Evolutionary conservation across 2,329 filamentous ascomycete species (phyloP), one percentile per base, ranked within the genome.

Genomic region (Nemania sp.): DNA sequence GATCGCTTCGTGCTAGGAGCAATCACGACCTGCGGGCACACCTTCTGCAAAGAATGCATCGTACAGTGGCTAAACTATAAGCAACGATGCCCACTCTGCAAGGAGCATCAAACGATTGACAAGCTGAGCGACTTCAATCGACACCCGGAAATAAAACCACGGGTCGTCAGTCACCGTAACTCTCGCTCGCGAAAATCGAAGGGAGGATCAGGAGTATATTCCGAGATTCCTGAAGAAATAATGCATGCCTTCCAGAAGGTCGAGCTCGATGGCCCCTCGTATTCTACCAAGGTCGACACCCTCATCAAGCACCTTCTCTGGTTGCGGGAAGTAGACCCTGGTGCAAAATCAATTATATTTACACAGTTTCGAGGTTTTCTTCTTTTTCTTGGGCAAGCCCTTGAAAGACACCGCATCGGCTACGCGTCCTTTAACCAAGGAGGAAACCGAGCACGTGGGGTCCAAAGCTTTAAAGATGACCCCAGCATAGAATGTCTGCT

Each of bases 321-420:
- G 90, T 78, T 97, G 17, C 84, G 93, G 2, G 79, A 88, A 61
- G 84, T 89, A 42, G 91, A 97, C 62, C 90, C 91, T 0, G 91
- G 91, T 0, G 85, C 91, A 8, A 97, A 97, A 68, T 89, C 90
- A 0, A 89, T 99, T 68, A 81, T 97, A n/a, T 99, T 96, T 70
- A 95, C 90, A 1, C 93, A 97, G 72, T 81, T 68, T 47, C 48
- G 55, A 11, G 49, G 48, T 6, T 97, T 97, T 63, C 77, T 97
- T 1, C 75, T 80, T 1, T 84, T 96, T 6, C 77, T 97, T 0
- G 79, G 79, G 7, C 78, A 77, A 8, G 93, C 91, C 0, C 86
- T 97, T 45, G 67, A 70, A 2, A 78, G 80, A 3, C 90, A 90
- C 70, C 81, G 83, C 43, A 93, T 99, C 58, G 86, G 86, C 1